Percentiles rank a stretch among this genome's conserved stretches.
Evolutionary conservation across 108 stramenopile genomes (phyloP).

Genomic region (Pseudonitzschia pungens): DNA sequence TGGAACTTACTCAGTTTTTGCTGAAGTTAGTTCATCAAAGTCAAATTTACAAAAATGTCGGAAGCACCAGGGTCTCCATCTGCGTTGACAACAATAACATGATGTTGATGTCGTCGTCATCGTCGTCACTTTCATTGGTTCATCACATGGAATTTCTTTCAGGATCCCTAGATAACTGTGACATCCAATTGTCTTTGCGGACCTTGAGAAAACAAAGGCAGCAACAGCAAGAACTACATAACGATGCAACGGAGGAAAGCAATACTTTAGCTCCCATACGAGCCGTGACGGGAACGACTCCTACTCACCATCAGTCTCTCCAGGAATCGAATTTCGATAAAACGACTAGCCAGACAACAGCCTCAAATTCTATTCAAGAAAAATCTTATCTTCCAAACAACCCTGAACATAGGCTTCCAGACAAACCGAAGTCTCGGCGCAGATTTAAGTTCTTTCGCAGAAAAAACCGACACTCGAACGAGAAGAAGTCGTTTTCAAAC

Average conservation of each 20-base stretch:
- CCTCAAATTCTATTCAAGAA: neutral
- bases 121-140: slow-evolving; percentile 12
- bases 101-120: neutral
- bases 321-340: neutral
- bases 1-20: slow-evolving; percentile 3
- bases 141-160: slow-evolving; percentile 34
- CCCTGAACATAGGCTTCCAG: neutral
- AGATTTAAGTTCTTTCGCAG: slow-evolving; percentile 29
- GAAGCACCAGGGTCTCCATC: neutral
- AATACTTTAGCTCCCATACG: neutral
- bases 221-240: neutral
- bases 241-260: neutral
- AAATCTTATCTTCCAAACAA: neutral
- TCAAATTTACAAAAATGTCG: neutral
- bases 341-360: neutral
- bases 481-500: neutral
- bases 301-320: neutral
- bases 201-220: slow-evolving; percentile 14
- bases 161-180: slow-evolving; percentile 4
- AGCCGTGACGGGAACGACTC: slow-evolving; percentile 17
- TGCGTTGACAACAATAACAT: neutral
- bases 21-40: slow-evolving; percentile 12
- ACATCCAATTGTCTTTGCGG: slow-evolving; percentile 14
- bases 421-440: neutral
- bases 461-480: neutral